A percentile compares a stretch with the other conserved stretches of the same genome.
These are phyloP conservation scores for Solanum dulcamara DNA, from an alignment of 257 asterid species.

Conservation along the genomic window DNA sequence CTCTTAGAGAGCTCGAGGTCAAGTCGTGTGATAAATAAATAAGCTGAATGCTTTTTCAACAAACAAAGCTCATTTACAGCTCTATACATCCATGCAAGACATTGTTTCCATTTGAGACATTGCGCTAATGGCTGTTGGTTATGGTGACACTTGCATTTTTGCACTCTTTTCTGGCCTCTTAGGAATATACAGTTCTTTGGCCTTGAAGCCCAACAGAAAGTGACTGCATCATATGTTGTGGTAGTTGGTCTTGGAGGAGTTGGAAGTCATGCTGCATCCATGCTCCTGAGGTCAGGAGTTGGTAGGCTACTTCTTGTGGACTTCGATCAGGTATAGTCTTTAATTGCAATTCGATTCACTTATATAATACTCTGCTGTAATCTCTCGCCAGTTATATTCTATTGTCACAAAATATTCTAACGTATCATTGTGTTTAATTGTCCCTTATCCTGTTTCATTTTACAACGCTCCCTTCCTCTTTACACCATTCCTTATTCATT, in stretches of 20 bases:
- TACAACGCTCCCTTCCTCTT: neutral
- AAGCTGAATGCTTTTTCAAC: neutral
- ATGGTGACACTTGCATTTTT: neutral
- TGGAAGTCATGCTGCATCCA: conserved; percentile 97
- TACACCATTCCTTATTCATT: neutral
- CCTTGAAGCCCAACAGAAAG: conserved; percentile 64
- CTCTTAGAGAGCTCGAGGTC: neutral
- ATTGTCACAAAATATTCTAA: neutral
- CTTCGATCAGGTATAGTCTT: conserved; percentile 70
- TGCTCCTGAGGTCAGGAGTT: conserved; percentile 93
- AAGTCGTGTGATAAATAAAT: neutral
- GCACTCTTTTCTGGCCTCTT: conserved; percentile 5
- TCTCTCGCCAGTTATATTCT: neutral
- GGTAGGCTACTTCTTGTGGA: conserved; percentile 90
- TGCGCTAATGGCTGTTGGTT: neutral
- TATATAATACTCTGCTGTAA: neutral
- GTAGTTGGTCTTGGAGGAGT: conserved; percentile 99
- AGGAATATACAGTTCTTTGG: conserved; percentile 98
- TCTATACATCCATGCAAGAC: neutral
- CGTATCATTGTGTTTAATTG: neutral
- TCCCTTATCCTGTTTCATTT: neutral
- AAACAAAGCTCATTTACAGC: neutral
- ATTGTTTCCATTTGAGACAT: neutral
- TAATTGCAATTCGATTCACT: neutral
- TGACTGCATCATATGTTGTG: conserved; percentile 73